Evolutionary conservation across 2,329 filamentous ascomycete species (phyloP).

Genomic region (Daldinia eschscholtzii): DNA sequence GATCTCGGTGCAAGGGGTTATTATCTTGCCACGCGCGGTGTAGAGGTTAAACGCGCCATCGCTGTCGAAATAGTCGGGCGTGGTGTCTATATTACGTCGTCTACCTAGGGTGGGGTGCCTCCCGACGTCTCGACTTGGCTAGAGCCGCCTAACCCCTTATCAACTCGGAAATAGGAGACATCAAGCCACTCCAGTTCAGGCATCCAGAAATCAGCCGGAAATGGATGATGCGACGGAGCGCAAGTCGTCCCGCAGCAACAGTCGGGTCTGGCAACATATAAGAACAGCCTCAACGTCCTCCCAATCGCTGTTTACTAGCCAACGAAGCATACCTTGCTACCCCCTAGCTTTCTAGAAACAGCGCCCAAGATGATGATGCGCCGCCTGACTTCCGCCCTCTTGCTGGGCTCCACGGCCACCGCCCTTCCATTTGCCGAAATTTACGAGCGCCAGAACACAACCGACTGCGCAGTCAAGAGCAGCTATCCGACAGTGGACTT

Average conservation of each 20-base stretch:
- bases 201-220: constrained; percentile 37
- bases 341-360: constrained; percentile 3
- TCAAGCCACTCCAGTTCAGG: constrained; percentile 21
- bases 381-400: constrained; percentile 45
- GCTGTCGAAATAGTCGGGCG: background rate
- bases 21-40: constrained; percentile 30
- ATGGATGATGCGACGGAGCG: constrained; percentile 16
- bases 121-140: constrained; percentile 33
- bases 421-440: constrained; percentile 52
- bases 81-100: constrained; percentile 27
- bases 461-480: constrained; percentile 52
- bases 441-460: constrained; percentile 54
- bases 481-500: constrained; percentile 55
- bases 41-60: constrained; percentile 31
- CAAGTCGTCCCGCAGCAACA: background rate
- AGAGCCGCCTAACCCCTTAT: constrained; percentile 20
- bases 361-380: constrained; percentile 50
- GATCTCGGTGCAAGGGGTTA: constrained; percentile 28
- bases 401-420: constrained; percentile 53
- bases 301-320: constrained; percentile 19
- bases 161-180: constrained; percentile 19
- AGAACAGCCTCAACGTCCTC: constrained; percentile 23
- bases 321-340: constrained; percentile 17
- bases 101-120: constrained; percentile 22
- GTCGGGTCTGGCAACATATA: constrained; percentile 24